phyloP scores from a whole-genome alignment of 768 basidiomycete genomes.

The Sutorius australiensis region DNA sequence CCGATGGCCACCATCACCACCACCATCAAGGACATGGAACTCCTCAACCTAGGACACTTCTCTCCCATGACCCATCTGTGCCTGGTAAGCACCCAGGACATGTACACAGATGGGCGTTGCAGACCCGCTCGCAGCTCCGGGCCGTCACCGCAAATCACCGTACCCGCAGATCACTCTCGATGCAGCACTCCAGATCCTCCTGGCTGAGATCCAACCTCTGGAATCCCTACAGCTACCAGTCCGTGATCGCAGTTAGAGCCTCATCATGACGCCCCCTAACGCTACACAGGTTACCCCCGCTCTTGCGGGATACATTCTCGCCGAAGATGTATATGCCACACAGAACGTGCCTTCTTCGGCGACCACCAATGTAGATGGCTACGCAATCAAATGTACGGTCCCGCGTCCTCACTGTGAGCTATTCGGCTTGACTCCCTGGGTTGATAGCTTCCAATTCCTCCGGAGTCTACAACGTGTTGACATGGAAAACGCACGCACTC shows the following conservation, averaged over 20 bases:
- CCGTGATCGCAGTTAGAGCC: conserved; percentile 10
- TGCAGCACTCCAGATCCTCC: conserved; percentile 57
- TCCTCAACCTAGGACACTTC: conserved; percentile 52
- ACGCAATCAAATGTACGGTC: conserved; percentile 64
- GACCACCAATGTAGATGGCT: conserved; percentile 87
- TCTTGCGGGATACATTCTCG: conserved; percentile 68
- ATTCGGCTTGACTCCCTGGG: not conserved
- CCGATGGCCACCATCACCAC: conserved; percentile 24
- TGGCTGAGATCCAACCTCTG: conserved; percentile 45
- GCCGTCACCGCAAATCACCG: conserved; percentile 72
- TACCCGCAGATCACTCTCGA: conserved; percentile 68
- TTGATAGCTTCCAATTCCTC: conserved; percentile 57
- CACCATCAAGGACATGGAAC: conserved; percentile 35
- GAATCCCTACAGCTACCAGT: conserved; percentile 42
- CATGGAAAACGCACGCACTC: conserved; percentile 41
- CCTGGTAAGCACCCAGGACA: conserved; percentile 46
- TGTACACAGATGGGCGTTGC: not conserved
- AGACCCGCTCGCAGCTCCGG: conserved; percentile 44
- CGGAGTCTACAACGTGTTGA: conserved; percentile 66
- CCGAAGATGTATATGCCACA: conserved; percentile 67
- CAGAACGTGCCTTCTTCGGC: conserved; percentile 57
- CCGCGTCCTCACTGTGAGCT: not conserved
- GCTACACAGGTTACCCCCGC: conserved; percentile 50
- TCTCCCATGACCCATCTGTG: conserved; percentile 68
- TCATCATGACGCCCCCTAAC: not conserved